Base-by-base conservation (phyloP, 768 basidiomycete species). In the Podaxis rugospora region DNA sequence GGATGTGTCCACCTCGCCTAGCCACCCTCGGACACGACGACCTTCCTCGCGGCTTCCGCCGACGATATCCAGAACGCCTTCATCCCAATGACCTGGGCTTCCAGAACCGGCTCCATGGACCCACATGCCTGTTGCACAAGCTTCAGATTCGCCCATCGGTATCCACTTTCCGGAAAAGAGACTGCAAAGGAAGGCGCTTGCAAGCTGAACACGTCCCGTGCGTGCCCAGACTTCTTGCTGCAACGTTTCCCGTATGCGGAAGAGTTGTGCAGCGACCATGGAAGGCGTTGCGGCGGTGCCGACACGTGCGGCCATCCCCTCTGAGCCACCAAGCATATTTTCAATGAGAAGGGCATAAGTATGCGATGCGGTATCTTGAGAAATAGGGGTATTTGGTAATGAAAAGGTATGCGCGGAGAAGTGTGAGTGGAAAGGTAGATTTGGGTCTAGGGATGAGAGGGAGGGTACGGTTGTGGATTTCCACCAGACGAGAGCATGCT, bases 401-500 rank as follows among this genome's bases (percentile, higher is more conserved):
- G 89, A 86, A 67, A 92, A 90, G 0, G 82, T 80, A 23, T 83
- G 83, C 0, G 87, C 74, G 1, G 83, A 80, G 59, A 93, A 87
- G 66, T 91, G 90, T 1, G 82, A 74, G 66, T 89, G 83, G 5
- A 93, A 73, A 0, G 88, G 84, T n/a, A 84, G 71, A 64, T 84
- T 82, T 2, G 90, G 84, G 67, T 92, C 89, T 53, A 93, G 77
- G 16, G 85, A 81, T 23, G 89, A 88, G 56, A 93, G 78, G 6
- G 85, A 86, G 13, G 87, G 85, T 11, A 90, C 81, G 9, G 90
- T 82, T 6, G 86, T 88, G 1, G 89, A 86, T 74, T 90, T 91
- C 90, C 91, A 93, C 89, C 90, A 93, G 42, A 93, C 91, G 18
- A 92, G 77, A 2, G 90, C 89, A 69, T 88, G 86, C 85, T 80